phyloP scores from a whole-genome alignment of 768 basidiomycete genomes.

The Trametes cingulata region DNA sequence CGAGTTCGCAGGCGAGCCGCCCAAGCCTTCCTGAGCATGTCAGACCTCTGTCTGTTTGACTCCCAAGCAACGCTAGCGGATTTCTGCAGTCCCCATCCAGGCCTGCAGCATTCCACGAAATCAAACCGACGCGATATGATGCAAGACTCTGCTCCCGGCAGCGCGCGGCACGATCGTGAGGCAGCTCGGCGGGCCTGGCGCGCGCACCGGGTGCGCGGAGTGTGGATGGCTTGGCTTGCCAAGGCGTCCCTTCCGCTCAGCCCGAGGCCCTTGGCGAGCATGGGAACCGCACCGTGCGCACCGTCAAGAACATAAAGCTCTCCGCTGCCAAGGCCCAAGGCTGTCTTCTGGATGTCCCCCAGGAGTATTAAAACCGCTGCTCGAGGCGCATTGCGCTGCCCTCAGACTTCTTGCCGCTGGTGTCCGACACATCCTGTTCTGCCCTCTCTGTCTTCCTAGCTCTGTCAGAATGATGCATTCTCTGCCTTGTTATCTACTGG shows the following conservation, averaged over 20 bases:
- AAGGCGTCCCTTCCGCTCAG: slow-evolving; percentile 14
- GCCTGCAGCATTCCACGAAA: slow-evolving; percentile 2
- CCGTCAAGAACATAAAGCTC: slow-evolving; percentile 16
- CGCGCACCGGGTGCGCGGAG: neutral
- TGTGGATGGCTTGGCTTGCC: slow-evolving; percentile 21
- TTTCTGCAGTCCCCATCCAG: neutral
- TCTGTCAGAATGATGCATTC: neutral
- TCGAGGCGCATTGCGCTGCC: neutral
- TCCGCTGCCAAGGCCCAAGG: slow-evolving; percentile 20
- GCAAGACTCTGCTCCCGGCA: slow-evolving; percentile 4
- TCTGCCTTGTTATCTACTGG: neutral
- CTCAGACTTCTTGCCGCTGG: neutral
- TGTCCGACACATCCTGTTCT: neutral
- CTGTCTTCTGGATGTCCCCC: slow-evolving; percentile 11
- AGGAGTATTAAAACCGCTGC: slow-evolving; percentile 10
- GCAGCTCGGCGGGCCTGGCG: slow-evolving; percentile 12
- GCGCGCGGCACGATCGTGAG: slow-evolving; percentile 10
- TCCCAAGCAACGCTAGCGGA: neutral
- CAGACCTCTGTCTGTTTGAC: too few species aligned
- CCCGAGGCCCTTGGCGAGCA: slow-evolving; percentile 20
- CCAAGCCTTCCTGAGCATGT: neutral
- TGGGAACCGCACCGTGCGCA: slow-evolving; percentile 10
- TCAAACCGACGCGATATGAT: slow-evolving; percentile 5
- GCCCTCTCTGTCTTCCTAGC: neutral
- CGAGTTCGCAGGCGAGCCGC: neutral